These are phyloP conservation scores for Byssochlamys sp. DNA, from an alignment of 2,329 filamentous ascomycete genomes.

Conservation along the genomic window DNA sequence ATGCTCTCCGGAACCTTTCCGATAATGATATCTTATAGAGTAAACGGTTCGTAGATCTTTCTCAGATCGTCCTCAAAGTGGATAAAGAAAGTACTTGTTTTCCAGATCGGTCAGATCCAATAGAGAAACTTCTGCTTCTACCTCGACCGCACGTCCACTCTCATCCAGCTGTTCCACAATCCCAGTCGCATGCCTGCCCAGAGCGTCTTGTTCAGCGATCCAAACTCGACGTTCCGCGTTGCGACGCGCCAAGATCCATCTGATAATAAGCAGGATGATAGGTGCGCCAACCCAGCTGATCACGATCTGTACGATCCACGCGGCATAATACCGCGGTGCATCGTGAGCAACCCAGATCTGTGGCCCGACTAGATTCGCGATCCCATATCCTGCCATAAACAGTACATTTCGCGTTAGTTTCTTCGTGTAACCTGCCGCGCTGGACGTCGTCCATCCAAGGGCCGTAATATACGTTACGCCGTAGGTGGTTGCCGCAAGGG, in stretches of 20 bases:
- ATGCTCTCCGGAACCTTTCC: background rate
- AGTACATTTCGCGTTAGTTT: constrained; percentile 23
- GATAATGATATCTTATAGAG: background rate
- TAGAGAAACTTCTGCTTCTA: constrained; percentile 25
- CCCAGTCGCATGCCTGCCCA: constrained; percentile 5
- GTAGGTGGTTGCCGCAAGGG: constrained; percentile 19
- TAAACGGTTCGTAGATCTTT: background rate
- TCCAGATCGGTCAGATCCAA: constrained; percentile 31
- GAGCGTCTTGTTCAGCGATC: constrained; percentile 15
- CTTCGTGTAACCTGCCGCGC: constrained; percentile 21
- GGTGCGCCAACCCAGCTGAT: constrained; percentile 30
- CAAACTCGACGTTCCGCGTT: constrained; percentile 23
- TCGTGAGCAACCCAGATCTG: constrained; percentile 20
- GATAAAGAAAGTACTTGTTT: constrained; percentile 33
- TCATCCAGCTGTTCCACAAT: constrained; percentile 24
- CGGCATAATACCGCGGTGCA: constrained; percentile 23
- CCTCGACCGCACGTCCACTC: constrained; percentile 17
- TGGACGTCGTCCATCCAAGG: constrained; percentile 31
- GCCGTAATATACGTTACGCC: constrained; percentile 30
- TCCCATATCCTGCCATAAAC: constrained; percentile 15
- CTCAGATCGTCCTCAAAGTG: constrained; percentile 8
- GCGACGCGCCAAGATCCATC: constrained; percentile 21
- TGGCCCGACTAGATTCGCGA: constrained; percentile 20
- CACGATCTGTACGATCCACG: constrained; percentile 23
- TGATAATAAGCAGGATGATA: constrained; percentile 23